A percentile compares a stretch with the other conserved stretches of the same genome.
Evolutionary conservation across 2,329 filamentous ascomycete species (phyloP).

Genomic region (Diplodia intermedia): DNA sequence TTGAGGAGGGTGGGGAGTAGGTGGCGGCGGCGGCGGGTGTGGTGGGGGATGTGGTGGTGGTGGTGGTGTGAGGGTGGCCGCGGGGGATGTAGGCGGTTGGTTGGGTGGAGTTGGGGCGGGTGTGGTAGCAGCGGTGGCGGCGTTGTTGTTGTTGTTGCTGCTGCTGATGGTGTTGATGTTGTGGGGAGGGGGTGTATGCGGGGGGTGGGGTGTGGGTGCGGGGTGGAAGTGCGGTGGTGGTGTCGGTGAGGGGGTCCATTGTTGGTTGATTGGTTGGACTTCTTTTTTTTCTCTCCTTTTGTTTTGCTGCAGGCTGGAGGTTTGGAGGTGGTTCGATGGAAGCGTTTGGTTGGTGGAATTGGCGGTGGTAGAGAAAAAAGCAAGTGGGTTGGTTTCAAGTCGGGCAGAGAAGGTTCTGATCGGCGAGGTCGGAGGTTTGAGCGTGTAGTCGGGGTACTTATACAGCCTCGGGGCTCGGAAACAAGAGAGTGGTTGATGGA

Average conservation of each 20-base stretch:
- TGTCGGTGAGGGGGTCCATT: neutral
- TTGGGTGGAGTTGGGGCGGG: neutral
- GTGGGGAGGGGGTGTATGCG: conserved; percentile 1
- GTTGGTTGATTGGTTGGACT: neutral
- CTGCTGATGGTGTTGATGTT: neutral
- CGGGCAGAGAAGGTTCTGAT: neutral
- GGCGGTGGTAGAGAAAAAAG: neutral
- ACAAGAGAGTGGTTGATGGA: neutral
- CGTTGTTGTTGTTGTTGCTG: neutral
- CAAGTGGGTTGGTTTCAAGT: neutral
- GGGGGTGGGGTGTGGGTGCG: conserved; percentile 5
- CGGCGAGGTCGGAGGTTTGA: neutral
- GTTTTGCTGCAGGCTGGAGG: neutral
- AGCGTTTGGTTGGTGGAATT: neutral
- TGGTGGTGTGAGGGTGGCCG: neutral
- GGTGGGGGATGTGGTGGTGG: neutral
- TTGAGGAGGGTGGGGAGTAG: neutral
- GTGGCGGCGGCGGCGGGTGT: neutral
- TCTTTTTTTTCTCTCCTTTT: neutral
- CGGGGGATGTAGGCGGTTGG: conserved; percentile 18
- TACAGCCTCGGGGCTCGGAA: neutral
- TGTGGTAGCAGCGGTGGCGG: conserved; percentile 2
- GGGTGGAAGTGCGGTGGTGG: neutral
- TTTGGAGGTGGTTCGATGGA: neutral
- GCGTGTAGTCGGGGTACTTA: neutral